phyloP scores from a whole-genome alignment of 306 rosid genomes.

The Quercus berberidifolia region DNA sequence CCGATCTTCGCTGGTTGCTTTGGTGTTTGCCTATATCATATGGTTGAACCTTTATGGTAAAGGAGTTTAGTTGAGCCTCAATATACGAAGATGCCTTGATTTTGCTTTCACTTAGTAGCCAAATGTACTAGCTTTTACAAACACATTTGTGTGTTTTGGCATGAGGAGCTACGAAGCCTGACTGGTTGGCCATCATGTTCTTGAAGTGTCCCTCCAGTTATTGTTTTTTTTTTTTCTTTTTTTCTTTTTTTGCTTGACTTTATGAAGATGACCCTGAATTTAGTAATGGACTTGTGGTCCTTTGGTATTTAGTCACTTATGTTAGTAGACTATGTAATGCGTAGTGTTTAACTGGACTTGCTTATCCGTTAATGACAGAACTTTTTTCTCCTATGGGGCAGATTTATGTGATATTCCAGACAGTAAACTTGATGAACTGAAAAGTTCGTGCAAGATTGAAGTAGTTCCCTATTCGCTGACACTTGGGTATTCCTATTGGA shows the following conservation, averaged over 20 bases:
- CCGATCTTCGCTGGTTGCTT: not conserved
- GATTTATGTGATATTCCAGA: conserved; percentile 74
- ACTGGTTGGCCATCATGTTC: not conserved
- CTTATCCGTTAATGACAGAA: conserved; percentile 7
- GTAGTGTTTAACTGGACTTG: not conserved
- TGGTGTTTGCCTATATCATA: not conserved
- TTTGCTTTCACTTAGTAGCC: not conserved
- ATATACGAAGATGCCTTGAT: not conserved
- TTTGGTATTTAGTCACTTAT: not conserved
- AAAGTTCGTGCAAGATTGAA: conserved; percentile 63
- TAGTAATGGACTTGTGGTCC: not conserved
- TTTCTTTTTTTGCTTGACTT: not conserved
- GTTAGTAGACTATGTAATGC: not conserved
- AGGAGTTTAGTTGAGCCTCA: not conserved
- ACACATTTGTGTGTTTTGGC: not conserved
- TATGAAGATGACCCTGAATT: not conserved
- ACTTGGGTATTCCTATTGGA: conserved; percentile 90
- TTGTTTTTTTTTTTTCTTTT: not conserved
- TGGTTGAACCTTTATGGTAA: not conserved
- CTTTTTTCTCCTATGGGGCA: conserved; percentile 25
- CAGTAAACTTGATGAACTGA: conserved; percentile 55
- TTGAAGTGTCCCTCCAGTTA: not conserved
- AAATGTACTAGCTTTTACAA: not conserved
- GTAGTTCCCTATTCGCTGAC: conserved; percentile 75
- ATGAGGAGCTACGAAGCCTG: not conserved